Conservation (phyloP, 2,329 filamentous ascomycete genomes). For the Leptodontidium sp. region DNA sequence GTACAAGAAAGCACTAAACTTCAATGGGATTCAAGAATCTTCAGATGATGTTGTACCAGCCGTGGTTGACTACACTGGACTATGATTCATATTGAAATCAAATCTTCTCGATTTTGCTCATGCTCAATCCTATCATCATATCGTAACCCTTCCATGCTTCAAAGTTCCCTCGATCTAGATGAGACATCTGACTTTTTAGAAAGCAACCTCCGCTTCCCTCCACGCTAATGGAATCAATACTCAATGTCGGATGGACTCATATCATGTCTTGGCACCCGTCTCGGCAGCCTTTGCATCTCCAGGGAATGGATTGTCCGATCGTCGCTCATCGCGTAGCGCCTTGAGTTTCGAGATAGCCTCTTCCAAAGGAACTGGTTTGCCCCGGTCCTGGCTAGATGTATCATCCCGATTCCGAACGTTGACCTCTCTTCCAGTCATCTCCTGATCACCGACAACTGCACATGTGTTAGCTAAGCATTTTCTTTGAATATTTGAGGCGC, state of each 20-base stretch:
- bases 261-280: constrained; percentile 26
- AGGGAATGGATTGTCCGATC: constrained; percentile 50
- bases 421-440: constrained; percentile 66
- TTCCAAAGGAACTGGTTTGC: constrained; percentile 64
- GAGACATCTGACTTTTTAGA: constrained; percentile 1
- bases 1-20: not conserved
- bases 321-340: constrained; percentile 58
- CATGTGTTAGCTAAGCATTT: not conserved
- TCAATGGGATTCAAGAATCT: constrained; percentile 5
- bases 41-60: not conserved
- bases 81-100: not conserved
- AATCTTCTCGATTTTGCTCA: constrained; percentile 1
- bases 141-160: not conserved
- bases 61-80: not conserved
- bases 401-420: constrained; percentile 72
- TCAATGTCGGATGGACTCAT: not conserved
- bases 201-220: not conserved
- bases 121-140: not conserved
- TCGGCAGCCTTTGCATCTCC: constrained; percentile 38
- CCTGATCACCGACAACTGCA: constrained; percentile 67
- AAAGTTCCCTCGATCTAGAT: not conserved
- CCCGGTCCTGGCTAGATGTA: constrained; percentile 66
- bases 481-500: constrained; percentile 38
- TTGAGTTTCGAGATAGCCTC: constrained; percentile 64
- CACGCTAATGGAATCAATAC: constrained; percentile 2